These are phyloP conservation scores for Aspergillus sojae DNA, from an alignment of 2,329 filamentous ascomycete species.

Conservation along the genomic window DNA sequence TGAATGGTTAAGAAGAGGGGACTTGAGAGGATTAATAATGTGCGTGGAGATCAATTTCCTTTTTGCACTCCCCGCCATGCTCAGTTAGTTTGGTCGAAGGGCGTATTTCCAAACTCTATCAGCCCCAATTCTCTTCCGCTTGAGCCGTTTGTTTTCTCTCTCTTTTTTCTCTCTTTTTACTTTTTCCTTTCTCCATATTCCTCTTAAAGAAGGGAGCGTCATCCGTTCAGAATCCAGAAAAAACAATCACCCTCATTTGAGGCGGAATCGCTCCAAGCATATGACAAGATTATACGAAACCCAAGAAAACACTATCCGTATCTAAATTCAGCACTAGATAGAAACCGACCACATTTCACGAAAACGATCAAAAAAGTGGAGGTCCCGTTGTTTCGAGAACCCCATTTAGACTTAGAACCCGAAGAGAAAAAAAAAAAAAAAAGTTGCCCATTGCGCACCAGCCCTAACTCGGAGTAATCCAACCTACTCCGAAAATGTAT, in stretches of 20 bases:
- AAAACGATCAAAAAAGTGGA: background rate
- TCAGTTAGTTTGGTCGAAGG: slow-evolving; percentile 12
- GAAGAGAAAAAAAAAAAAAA: background rate
- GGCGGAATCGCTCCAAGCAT: background rate
- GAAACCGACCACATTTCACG: background rate
- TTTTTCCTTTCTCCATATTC: background rate
- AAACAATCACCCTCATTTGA: background rate
- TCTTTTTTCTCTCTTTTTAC: background rate
- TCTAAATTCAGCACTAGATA: background rate
- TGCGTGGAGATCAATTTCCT: slow-evolving; percentile 19
- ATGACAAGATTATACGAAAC: background rate
- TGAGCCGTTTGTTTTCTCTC: background rate
- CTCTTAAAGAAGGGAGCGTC: background rate
- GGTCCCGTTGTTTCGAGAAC: background rate
- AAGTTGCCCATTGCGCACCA: background rate
- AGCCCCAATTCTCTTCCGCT: background rate
- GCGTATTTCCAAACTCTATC: slow-evolving; percentile 13
- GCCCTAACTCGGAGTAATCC: background rate
- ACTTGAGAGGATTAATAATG: background rate
- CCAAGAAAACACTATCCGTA: background rate
- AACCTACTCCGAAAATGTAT: background rate
- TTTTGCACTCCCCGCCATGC: slow-evolving; percentile 28
- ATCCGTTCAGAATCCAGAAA: too few species aligned
- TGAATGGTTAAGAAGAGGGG: background rate
- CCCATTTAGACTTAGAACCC: background rate